Base-by-base conservation (phyloP, 768 basidiomycete species). In the Heimioporus sp. region DNA sequence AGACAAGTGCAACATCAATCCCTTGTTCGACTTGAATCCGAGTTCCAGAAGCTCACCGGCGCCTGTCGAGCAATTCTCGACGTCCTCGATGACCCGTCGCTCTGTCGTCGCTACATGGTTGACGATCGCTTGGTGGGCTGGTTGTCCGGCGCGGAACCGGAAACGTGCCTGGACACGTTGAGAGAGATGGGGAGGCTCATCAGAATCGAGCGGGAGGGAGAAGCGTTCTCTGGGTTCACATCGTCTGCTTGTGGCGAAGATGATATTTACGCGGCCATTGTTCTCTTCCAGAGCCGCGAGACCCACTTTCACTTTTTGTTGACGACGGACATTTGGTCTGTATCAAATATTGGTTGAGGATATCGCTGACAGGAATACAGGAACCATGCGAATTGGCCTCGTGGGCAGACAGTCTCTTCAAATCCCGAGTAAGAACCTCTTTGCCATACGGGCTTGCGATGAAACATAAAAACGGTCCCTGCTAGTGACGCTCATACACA, bases 311-410 rank as follows among this genome's bases (percentile, higher is more conserved):
- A 49, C 17, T 58, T 49, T 28, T 43, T 58, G 44, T 41, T 58
- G 11, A 47, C 32, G 16, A 57, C 43, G 17, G 38, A 49, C 15
- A 43, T 57, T n/a, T 58, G 56, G 56, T 58, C n/a, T 41, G 47
- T 39, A 28, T n/a, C 38, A 12, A 4, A 13, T 15, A 5, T 32
- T 30, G 11, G 7, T 28, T 7, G 4, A 28, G 24, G 6, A 28
- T 7, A 28, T 28, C 5, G 24, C 24, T 28, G 24, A 28, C 24
- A 28, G 6, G 24, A 28, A 2, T 30, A 42, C 32, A 57, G 56
- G 55, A 52, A 47, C 24, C 16, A 38, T 16, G 43, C 38, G 9
- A 49, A 24, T 5, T 40, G 19, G 2, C 16, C 5, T 1, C 31
- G 2, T 16, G 9, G 12, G n/a, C 24, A 19, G 24, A 28, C 1